Base-by-base conservation (phyloP, 176 grass and related monocot species). In the Eragrostis nindensis region DNA sequence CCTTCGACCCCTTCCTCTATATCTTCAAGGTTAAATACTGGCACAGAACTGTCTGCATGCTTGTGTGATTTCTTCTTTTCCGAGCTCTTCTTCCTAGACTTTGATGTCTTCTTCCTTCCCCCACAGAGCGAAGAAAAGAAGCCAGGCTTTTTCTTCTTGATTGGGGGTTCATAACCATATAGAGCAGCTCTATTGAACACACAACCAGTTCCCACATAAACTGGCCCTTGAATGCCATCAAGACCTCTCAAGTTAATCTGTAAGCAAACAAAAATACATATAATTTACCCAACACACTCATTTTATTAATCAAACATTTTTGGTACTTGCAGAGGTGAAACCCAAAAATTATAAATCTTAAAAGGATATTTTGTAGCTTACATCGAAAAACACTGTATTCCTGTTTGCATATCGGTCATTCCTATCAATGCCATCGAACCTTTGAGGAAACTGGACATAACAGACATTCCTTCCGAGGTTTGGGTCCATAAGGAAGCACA, bases 401-500 rank as follows among this genome's bases (percentile, higher is more conserved):
- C 92, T 88, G 85, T 98, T 98, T 50, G 95, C 95, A 64, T 98
- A 98, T 86, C 92, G 92, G 83, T 98, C 95, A 72, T 98, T 98
- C 49, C 7, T 91, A 87, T 98, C 95, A 79, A 94, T 98, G 76
- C 92, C 95, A 27, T 98, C 95, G 4, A 98, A 98, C 63, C 95
- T 93, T 88, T 98, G 92, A 62, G 95, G 95, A 66, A 98, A 98
- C 40, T 98, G 95, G 39, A 95, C 95, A 84, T 98, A 98, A 59
- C 95, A 98, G 72, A 98, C 86, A 67, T 42, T 82, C 78, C 86
- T 94, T 74, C 95, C 95, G 67, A 98, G 86, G 78, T 98, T 98
- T 81, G 95, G 95, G 47, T 98, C 92, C 95, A 98, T 98, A 88
- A 98, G 95, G 80, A 98, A 98, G 86, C 95, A 98, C 92, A 98